Base-by-base conservation (phyloP, 2,329 filamentous ascomycete species). In the Furcasterigmium sp. region DNA sequence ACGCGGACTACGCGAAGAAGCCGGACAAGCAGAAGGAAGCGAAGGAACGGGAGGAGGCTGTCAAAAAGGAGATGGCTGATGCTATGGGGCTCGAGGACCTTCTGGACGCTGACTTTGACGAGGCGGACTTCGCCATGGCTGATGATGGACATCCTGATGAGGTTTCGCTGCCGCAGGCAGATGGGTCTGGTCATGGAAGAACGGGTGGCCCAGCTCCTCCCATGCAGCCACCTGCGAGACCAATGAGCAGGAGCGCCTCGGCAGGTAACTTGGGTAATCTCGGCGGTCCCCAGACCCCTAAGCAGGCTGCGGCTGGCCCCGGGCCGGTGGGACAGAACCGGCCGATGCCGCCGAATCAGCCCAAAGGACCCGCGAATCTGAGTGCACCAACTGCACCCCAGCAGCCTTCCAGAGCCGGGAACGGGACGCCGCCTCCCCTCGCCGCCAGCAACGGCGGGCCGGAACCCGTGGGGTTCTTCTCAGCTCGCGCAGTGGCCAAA, bases 121-220 rank as follows among this genome's bases (percentile, higher is more conserved):
- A 88, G 62, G 83, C 78, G 41, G 86, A 90, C 59, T 89, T 91
- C 56, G 81, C 77, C 39, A 82, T 85, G 8, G 67, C 75, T 9
- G 75, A 86, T 49, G 78, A 84, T 21, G 83, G 76, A 17, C 83
- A 90, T 55, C 85, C 86, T 4, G 87, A 93, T 58, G 87, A 91
- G 58, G 73, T 91, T n/a, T 64, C 76, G 23, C 62, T 91, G 11
- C 65, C 73, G 14, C 53, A 52, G 8, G 60, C 60, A n/a, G 48
- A 61, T 58, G 52, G 44, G 54, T 61, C 32, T 10, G 32, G 32
- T 3, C 32, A 5, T 15, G 15, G 15, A n/a, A 32, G 15, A 17
- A 17, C n/a, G 32, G 32, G 32, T 9, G 15, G n/a, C 32, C 10
- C n/a, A 17, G 32, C 32, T 19, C 32, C 32, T 18, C n/a, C 32